Conservation (phyloP, 371 early-diverging fungal species). For the Syncephalastrum monosporum region DNA sequence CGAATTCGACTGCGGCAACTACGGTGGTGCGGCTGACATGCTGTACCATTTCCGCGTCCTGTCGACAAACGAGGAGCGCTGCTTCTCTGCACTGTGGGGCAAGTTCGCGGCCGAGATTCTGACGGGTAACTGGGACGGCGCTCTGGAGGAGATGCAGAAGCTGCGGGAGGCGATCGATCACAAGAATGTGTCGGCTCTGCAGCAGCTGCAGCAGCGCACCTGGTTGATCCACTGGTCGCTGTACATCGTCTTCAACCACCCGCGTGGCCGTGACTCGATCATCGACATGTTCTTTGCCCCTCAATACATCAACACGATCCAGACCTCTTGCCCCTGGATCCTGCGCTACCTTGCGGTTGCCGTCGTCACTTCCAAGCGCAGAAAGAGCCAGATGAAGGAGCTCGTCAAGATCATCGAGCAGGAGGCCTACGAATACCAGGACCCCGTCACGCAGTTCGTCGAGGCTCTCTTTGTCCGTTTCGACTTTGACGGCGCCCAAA, state of each 20-base stretch:
- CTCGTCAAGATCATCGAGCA: constrained; percentile 87
- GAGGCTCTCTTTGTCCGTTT: constrained; percentile 86
- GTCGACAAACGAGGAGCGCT: constrained; percentile 82
- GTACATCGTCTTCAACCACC: constrained; percentile 96
- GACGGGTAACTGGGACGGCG: constrained; percentile 90
- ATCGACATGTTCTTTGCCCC: constrained; percentile 91
- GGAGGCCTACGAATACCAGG: constrained; percentile 78
- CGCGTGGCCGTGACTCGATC: constrained; percentile 90
- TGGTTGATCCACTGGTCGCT: constrained; percentile 96
- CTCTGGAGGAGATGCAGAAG: constrained; percentile 83
- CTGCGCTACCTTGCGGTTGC: constrained; percentile 91
- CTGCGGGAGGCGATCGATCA: constrained; percentile 84
- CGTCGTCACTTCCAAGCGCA: constrained; percentile 87
- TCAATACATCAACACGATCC: constrained; percentile 93
- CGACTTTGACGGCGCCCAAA: constrained; percentile 93
- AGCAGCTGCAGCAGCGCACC: constrained; percentile 89
- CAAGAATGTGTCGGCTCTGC: constrained; percentile 62
- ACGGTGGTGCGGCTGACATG: constrained; percentile 89
- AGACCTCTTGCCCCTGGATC: constrained; percentile 94
- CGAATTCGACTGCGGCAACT: constrained; percentile 91
- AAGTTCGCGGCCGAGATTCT: constrained; percentile 95
- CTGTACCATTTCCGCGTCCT: constrained; percentile 91
- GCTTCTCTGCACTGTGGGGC: constrained; percentile 90
- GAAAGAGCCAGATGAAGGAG: constrained; percentile 86
- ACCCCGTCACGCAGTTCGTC: constrained; percentile 91